Conservation (phyloP, 1,284 basidiomycete genomes). For the Ustilago bromivora region DNA sequence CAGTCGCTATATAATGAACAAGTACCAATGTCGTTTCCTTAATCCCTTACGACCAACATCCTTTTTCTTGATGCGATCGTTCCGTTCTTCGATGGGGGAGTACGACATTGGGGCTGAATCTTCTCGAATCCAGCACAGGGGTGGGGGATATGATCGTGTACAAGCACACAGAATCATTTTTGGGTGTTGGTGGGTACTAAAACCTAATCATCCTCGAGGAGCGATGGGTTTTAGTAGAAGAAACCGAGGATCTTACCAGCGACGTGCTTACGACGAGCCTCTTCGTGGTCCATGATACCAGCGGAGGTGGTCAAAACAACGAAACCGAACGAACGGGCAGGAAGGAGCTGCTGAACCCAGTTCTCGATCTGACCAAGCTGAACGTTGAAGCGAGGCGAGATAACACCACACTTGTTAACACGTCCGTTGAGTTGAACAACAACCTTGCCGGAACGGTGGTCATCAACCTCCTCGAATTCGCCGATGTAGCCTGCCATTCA, state of each 20-base stretch:
- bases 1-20: conserved; percentile 2
- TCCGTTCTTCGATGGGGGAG: conserved; percentile 29
- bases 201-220: too few relatives aligned
- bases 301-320: conserved; percentile 98
- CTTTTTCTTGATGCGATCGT: conserved; percentile 5
- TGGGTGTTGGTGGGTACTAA: background rate
- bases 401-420: conserved; percentile 96
- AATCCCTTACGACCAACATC: conserved; percentile 29
- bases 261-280: conserved; percentile 97
- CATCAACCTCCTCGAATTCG: conserved; percentile 99
- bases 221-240: conserved; percentile 64
- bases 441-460: conserved; percentile 98
- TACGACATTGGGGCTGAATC: conserved; percentile 32
- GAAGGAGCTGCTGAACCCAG: conserved; percentile 75
- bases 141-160: conserved; percentile 27
- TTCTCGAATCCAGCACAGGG: conserved; percentile 9
- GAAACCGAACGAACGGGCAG: conserved; percentile 87
- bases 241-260: conserved; percentile 79
- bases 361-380: conserved; percentile 90
- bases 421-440: conserved; percentile 98
- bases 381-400: conserved; percentile 98
- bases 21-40: conserved; percentile 40
- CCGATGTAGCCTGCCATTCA: conserved; percentile 88
- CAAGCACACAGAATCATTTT: conserved; percentile 29
- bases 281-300: conserved; percentile 99